Evolutionary conservation across 768 basidiomycete species (phyloP), one percentile per base, ranked within the genome.

Genomic region (Pulveroboletus frians): DNA sequence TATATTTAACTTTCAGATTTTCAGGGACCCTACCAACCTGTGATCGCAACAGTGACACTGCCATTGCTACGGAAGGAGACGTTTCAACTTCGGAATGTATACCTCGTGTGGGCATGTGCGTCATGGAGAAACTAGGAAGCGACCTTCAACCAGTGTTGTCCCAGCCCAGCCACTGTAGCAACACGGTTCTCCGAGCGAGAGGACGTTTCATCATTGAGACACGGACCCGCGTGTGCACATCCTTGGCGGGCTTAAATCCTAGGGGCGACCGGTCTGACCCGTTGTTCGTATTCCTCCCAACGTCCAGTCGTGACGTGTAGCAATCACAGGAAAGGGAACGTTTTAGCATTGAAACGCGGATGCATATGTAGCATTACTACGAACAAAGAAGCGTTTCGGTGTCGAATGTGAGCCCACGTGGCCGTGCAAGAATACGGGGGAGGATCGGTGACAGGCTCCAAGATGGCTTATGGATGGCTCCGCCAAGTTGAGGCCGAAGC

Each of bases 1-100:
- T 56, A 56, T 56, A 47, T 15, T 31, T 9, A 3, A 10, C 26
- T 39, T 14, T 34, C 36, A 34, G 23, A 4, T 26, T 6, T 6
- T 26, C 23, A 26, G 23, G 4, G 20, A 8, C 9, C n/a, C 1
- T 15, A 2, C 83, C 83, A 89, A 23, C 87, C 86, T 26, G 86
- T 86, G 17, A 89, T 70, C 0, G 81, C 77, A 23, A 85, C 54
- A 37, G 72, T 68, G 10, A 85, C 81, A 52, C 63, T 58, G 84
- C 86, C 29, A 53, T 20, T 23, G 46, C 5, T 29, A 18, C 27
- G 29, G 43, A 15, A 50, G 37, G 3, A 26, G 21, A 9, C 9
- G 13, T 23, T 23, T n/a, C 20, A 36, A 14, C 13, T 5, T 8
- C 2, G 38, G 37, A 23, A 6, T 26, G 31, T n/a, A 37, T 2